Conservation (phyloP, 1,284 basidiomycete genomes). For the Blastosporella zonata region DNA sequence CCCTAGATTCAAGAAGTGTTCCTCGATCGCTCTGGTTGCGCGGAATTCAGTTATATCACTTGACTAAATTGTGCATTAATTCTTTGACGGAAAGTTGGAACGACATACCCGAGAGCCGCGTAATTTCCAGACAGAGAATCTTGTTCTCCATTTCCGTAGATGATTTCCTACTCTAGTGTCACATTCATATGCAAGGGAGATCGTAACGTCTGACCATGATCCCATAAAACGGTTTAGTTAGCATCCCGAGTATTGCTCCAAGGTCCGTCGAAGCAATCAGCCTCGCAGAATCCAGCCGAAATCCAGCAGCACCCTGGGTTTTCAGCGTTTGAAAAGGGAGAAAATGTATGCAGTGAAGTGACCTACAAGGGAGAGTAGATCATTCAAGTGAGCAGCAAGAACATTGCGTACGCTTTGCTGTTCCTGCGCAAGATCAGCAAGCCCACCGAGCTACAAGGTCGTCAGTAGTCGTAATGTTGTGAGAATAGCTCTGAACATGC, state of each 20-base stretch:
- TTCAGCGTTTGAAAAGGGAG: slow-evolving; percentile 25
- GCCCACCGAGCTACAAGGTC: slow-evolving; percentile 14
- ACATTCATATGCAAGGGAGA: not conserved
- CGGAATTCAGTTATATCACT: slow-evolving; percentile 18
- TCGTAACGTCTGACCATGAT: slow-evolving; percentile 4
- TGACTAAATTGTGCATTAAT: no score
- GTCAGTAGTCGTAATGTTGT: not conserved
- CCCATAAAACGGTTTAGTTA: slow-evolving; percentile 19
- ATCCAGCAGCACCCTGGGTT: slow-evolving; percentile 30
- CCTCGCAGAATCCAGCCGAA: slow-evolving; percentile 35
- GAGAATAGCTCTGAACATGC: not conserved
- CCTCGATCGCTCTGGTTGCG: slow-evolving; percentile 10
- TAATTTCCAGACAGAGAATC: slow-evolving; percentile 6
- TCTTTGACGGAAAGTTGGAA: not conserved
- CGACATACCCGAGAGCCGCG: slow-evolving; percentile 5
- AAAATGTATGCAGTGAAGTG: slow-evolving; percentile 15
- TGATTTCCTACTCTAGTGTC: slow-evolving; percentile 16
- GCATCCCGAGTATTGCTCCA: slow-evolving; percentile 8
- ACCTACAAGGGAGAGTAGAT: slow-evolving; percentile 8
- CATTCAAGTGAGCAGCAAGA: slow-evolving; percentile 18
- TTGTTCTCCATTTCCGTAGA: slow-evolving; percentile 19
- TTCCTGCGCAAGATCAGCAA: slow-evolving; percentile 20
- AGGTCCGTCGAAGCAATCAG: slow-evolving; percentile 19
- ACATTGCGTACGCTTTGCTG: slow-evolving; percentile 14
- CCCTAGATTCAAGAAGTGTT: slow-evolving; percentile 21